Evolutionary conservation across 805 yeast genomes (phyloP).

Genomic region (Candida suzukii): DNA sequence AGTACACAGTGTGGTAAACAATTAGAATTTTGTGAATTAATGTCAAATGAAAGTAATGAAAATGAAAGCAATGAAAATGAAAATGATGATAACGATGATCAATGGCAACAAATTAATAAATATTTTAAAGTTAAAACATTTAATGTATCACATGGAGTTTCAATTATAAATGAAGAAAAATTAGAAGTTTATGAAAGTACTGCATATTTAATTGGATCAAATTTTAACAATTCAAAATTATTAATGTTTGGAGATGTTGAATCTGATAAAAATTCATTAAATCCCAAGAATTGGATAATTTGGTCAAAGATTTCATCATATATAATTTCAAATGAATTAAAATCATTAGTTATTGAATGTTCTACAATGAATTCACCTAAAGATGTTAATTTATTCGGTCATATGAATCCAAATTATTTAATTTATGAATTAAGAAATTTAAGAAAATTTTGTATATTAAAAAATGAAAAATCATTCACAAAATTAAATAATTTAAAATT

Average conservation of each 20-base stretch:
- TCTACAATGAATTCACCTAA: slow-evolving; percentile 45
- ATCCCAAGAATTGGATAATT: slow-evolving; percentile 31
- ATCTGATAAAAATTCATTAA: slow-evolving; percentile 44
- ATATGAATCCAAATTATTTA: slow-evolving; percentile 61
- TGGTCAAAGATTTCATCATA: slow-evolving; percentile 53
- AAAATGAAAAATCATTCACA: background rate
- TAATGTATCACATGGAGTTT: slow-evolving; percentile 29
- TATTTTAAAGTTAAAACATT: slow-evolving; percentile 37
- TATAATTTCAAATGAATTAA: slow-evolving; percentile 33
- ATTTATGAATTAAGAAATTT: slow-evolving; percentile 44
- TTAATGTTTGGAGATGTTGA: slow-evolving; percentile 84
- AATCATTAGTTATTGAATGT: slow-evolving; percentile 70
- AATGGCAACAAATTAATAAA: slow-evolving; percentile 16
- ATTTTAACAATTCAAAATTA: slow-evolving; percentile 27
- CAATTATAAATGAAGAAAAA: background rate
- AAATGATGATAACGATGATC: slow-evolving; percentile 5
- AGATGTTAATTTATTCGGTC: slow-evolving; percentile 62
- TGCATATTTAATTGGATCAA: slow-evolving; percentile 46
- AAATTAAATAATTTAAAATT: background rate
- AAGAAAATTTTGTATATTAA: slow-evolving; percentile 12
- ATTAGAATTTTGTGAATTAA: slow-evolving; percentile 13
- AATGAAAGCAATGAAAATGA: slow-evolving; percentile 8
- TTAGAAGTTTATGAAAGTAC: slow-evolving; percentile 36
- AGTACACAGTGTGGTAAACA: slow-evolving; percentile 11
- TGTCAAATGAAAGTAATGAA: background rate